These are phyloP conservation scores for Yarrowia keelungensis DNA, from an alignment of 805 yeast species.

Conservation along the genomic window DNA sequence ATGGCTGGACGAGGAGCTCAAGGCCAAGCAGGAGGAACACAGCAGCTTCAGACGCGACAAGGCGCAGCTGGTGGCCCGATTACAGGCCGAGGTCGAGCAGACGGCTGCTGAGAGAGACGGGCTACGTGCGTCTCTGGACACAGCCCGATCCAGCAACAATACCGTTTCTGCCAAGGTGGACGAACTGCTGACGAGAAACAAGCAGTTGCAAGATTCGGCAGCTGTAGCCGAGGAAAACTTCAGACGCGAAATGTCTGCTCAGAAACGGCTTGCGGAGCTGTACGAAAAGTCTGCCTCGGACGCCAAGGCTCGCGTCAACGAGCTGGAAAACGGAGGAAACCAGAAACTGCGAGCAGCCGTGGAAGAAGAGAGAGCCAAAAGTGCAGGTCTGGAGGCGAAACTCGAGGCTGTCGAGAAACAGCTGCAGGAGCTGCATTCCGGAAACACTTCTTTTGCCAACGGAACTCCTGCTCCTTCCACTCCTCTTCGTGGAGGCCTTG, in stretches of 20 bases:
- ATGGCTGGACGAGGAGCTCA: conserved; percentile 54
- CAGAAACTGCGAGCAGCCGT: conserved; percentile 52
- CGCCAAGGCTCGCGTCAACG: conserved; percentile 58
- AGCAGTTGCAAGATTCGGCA: conserved; percentile 56
- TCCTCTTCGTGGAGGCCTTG: conserved; percentile 42
- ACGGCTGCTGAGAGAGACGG: conserved; percentile 49
- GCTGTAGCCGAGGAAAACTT: conserved; percentile 58
- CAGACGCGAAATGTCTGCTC: conserved; percentile 63
- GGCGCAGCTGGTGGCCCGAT: conserved; percentile 48
- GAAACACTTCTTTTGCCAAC: conserved; percentile 43
- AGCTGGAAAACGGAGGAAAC: conserved; percentile 59
- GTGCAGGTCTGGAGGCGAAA: conserved; percentile 51
- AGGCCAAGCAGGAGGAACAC: conserved; percentile 49
- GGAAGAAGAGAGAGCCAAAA: conserved; percentile 52
- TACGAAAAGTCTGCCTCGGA: conserved; percentile 63
- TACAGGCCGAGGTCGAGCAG: conserved; percentile 52
- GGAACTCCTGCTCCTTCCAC: conserved; percentile 39
- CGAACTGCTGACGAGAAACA: conserved; percentile 55
- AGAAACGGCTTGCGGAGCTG: conserved; percentile 65
- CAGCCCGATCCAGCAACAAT: conserved; percentile 51
- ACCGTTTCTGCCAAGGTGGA: conserved; percentile 54
- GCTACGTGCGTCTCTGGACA: conserved; percentile 47
- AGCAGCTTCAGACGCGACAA: conserved; percentile 48
- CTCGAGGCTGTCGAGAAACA: conserved; percentile 56
- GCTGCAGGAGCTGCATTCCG: conserved; percentile 40